Evolutionary conservation across 345 rosid species (phyloP), one percentile per base, ranked within the genome.

Genomic region (Acer negundo): DNA sequence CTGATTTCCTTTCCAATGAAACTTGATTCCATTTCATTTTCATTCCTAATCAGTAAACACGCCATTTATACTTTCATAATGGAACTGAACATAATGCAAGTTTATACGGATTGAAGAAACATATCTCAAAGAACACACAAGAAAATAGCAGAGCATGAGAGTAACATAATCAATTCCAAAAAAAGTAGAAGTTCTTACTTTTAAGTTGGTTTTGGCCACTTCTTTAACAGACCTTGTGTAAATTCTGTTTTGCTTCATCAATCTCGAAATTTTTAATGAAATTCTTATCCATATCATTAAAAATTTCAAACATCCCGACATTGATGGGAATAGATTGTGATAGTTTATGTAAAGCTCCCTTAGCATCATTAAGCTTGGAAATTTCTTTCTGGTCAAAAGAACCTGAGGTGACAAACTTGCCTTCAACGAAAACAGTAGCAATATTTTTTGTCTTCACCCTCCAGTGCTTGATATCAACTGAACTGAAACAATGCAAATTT

Each of bases 361-460:
- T 88, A 13, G 86, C 93, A 49, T 92, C 98, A 53, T 87, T 84
- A 49, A 91, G 89, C 90, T 81, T 94, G 11, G 98, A 90, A 15
- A 74, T 85, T 42, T 93, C 93, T 67, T 87, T 94, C 19, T 86
- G 84, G 65, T 88, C 83, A 0, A 95, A 92, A 44, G 89, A 77
- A 40, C 80, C 86, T 0, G 94, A 90, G 67, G 89, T 87, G 23
- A 91, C 22, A 28, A 89, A 73, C 2, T 67, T 23, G 6, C 86
- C 97, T 79, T 90, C 91, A 0, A 92, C 86, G 73, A 68, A 84
- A 10, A 93, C 85, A 69, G 66, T 81, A 62, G 91, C 96, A 70
- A 87, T 35, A 62, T 17, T 79, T 51, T 51, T 71, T 4, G 47
- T 23, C 8, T 81, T 87, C 0, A 76, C 82, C 75, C 78, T 83